Percentiles rank a stretch among this genome's conserved stretches.
Conservation (phyloP, 768 basidiomycete species). For the Termitomyces bulborhizus region DNA sequence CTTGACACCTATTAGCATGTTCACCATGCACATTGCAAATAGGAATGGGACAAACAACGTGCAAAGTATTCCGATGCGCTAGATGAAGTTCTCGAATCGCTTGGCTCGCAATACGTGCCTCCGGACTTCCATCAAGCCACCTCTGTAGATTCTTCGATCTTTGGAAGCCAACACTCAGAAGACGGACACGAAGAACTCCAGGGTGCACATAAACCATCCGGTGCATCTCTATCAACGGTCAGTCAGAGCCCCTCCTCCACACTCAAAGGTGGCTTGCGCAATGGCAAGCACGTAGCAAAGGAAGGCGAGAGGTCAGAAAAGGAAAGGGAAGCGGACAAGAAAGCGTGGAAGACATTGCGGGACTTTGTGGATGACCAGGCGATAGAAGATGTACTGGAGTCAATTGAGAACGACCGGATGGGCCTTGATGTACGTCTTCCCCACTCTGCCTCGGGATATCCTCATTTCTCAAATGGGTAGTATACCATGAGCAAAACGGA, state of each 20-base stretch:
- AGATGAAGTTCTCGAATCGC: constrained; percentile 64
- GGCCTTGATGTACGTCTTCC: constrained; percentile 52
- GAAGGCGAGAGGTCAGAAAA: constrained; percentile 16
- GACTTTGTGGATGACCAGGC: constrained; percentile 84
- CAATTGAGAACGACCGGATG: constrained; percentile 63
- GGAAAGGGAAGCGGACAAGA: constrained; percentile 37
- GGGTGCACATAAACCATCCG: constrained; percentile 11
- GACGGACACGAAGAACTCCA: constrained; percentile 22
- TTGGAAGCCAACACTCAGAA: constrained; percentile 68
- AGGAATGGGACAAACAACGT: constrained; percentile 74
- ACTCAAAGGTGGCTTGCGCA: constrained; percentile 22
- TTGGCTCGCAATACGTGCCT: constrained; percentile 69
- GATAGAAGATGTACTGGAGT: constrained; percentile 71
- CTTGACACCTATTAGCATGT: not conserved
- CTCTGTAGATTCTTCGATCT: constrained; percentile 66
- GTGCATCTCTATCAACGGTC: constrained; percentile 10
- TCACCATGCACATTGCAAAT: not conserved
- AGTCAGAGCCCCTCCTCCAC: constrained; percentile 31
- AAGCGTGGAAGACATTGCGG: constrained; percentile 73
- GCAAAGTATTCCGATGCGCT: constrained; percentile 54
- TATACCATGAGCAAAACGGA: constrained; percentile 56
- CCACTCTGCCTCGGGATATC: not conserved
- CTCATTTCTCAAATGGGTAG: constrained; percentile 26
- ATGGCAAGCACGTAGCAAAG: constrained; percentile 11
- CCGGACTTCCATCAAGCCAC: constrained; percentile 64